These are phyloP conservation scores for Vigna reflexopilosa DNA, from an alignment of 306 rosid genomes.

Conservation along the genomic window DNA sequence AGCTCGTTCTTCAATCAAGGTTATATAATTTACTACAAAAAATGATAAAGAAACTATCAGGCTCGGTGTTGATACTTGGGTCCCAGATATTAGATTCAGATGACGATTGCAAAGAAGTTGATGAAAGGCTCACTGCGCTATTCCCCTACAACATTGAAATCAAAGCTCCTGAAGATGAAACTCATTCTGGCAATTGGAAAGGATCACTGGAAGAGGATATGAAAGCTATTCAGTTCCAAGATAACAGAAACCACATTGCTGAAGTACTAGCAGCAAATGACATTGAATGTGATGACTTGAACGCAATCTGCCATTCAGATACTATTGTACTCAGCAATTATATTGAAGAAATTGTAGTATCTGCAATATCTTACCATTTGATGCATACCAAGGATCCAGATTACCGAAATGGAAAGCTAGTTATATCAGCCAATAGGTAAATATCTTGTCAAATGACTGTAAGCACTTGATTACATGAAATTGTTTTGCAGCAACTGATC, in stretches of 20 bases:
- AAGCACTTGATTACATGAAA: slow-evolving; percentile 3
- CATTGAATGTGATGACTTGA: slow-evolving; percentile 82
- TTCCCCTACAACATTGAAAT: slow-evolving; percentile 75
- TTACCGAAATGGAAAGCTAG: slow-evolving; percentile 92
- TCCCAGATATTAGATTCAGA: slow-evolving; percentile 65
- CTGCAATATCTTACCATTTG: slow-evolving; percentile 81
- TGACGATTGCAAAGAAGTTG: slow-evolving; percentile 55
- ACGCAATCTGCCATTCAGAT: slow-evolving; percentile 72
- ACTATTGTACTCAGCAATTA: slow-evolving; percentile 62
- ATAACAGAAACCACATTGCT: slow-evolving; percentile 88
- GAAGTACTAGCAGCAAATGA: slow-evolving; percentile 87
- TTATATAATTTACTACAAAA: slow-evolving; percentile 69
- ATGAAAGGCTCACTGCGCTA: slow-evolving; percentile 59
- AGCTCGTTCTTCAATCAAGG: slow-evolving; percentile 72
- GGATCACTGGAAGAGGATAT: slow-evolving; percentile 76
- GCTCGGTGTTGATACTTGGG: slow-evolving; percentile 83
- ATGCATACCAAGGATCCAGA: slow-evolving; percentile 69
- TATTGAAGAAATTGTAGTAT: slow-evolving; percentile 84
- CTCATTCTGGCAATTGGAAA: slow-evolving; percentile 66
- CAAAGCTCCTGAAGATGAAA: slow-evolving; percentile 79
- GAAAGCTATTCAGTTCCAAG: slow-evolving; percentile 71
- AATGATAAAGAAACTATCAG: slow-evolving; percentile 76
- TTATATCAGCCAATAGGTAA: slow-evolving; percentile 83
- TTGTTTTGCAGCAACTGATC: slow-evolving; percentile 39
- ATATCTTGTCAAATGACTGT: slow-evolving; percentile 24